Conservation (phyloP, 768 basidiomycete species). For the Leucosporidium yakuticum region DNA sequence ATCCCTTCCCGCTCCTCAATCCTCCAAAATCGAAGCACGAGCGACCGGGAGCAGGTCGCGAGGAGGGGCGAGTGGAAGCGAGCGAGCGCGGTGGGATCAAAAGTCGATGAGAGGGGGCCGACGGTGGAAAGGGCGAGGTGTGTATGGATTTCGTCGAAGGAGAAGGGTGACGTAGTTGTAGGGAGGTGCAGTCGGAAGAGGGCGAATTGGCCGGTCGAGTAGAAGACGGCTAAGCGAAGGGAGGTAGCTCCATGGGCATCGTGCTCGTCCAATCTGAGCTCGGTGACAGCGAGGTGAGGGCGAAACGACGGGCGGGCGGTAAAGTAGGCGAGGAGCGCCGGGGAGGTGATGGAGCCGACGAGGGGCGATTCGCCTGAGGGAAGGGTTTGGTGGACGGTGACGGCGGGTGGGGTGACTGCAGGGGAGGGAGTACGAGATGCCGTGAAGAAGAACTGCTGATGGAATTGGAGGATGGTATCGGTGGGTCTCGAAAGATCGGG, state of each 20-base stretch:
- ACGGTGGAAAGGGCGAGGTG: slow-evolving; percentile 1
- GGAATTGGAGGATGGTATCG: slow-evolving; percentile 22
- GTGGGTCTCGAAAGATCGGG: neutral
- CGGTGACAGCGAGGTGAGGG: slow-evolving; percentile 9
- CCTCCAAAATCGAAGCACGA: slow-evolving; percentile 21
- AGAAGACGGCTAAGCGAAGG: slow-evolving; percentile 15
- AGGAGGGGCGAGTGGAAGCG: slow-evolving; percentile 14
- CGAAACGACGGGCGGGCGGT: neutral
- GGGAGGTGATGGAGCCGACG: slow-evolving; percentile 14
- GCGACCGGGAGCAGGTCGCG: slow-evolving; percentile 20
- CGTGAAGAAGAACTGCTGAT: slow-evolving; percentile 19
- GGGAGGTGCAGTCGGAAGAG: slow-evolving; percentile 24
- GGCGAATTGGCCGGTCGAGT: slow-evolving; percentile 29
- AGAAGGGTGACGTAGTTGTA: slow-evolving; percentile 2
- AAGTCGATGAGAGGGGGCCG: neutral
- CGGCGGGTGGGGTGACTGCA: neutral
- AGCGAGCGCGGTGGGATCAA: slow-evolving; percentile 13
- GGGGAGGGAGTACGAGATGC: neutral
- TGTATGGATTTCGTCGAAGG: neutral
- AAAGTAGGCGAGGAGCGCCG: slow-evolving; percentile 15
- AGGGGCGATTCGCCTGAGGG: slow-evolving; percentile 1
- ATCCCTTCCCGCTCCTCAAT: neutral
- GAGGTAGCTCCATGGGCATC: accelerated
- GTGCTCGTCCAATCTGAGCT: slow-evolving; percentile 20
- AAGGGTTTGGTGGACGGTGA: slow-evolving; percentile 19